A percentile compares a stretch with the other conserved stretches of the same genome.
Conservation (phyloP, 352 stramenopile species). For the Globisporangium spiculum region DNA sequence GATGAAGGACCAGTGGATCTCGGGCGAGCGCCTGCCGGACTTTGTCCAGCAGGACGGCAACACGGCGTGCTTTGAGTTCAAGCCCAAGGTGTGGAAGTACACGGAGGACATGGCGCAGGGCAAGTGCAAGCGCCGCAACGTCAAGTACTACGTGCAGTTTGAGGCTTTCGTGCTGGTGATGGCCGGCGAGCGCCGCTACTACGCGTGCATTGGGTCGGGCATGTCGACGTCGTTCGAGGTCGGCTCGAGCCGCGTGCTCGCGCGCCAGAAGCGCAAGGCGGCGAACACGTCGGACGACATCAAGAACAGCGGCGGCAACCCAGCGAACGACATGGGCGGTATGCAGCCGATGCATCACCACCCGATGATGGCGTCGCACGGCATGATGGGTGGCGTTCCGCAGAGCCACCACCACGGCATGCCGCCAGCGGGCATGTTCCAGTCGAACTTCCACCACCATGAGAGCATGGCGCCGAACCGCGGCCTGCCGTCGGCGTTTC, state of each 20-base stretch:
- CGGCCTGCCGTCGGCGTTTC: slow-evolving; percentile 47
- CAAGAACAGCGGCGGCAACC: slow-evolving; percentile 16
- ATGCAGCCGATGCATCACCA: slow-evolving; percentile 30
- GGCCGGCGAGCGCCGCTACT: slow-evolving; percentile 72
- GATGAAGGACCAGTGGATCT: slow-evolving; percentile 88
- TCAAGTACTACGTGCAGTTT: slow-evolving; percentile 89
- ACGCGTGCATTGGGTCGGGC: slow-evolving; percentile 80
- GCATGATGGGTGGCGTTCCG: slow-evolving; percentile 9
- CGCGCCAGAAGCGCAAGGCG: slow-evolving; percentile 82
- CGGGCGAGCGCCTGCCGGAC: slow-evolving; percentile 73
- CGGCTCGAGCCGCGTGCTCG: slow-evolving; percentile 76
- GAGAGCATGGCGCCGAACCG: slow-evolving; percentile 20
- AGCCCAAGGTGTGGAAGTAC: slow-evolving; percentile 90
- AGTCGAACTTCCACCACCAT: slow-evolving; percentile 21
- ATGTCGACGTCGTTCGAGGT: slow-evolving; percentile 88
- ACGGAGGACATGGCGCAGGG: slow-evolving; percentile 85
- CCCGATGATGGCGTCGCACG: slow-evolving; percentile 27
- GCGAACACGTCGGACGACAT: slow-evolving; percentile 43
- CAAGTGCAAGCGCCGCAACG: slow-evolving; percentile 86
- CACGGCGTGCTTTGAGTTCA: slow-evolving; percentile 83
- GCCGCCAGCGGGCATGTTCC: slow-evolving; percentile 21
- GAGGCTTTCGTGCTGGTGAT: slow-evolving; percentile 81
- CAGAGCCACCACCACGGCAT: slow-evolving; percentile 25
- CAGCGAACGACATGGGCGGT: slow-evolving; percentile 2
- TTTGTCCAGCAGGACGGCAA: slow-evolving; percentile 78